Evolutionary conservation across 2,329 filamentous ascomycete species (phyloP).

Genomic region (Neopestalotiopsis rosae): DNA sequence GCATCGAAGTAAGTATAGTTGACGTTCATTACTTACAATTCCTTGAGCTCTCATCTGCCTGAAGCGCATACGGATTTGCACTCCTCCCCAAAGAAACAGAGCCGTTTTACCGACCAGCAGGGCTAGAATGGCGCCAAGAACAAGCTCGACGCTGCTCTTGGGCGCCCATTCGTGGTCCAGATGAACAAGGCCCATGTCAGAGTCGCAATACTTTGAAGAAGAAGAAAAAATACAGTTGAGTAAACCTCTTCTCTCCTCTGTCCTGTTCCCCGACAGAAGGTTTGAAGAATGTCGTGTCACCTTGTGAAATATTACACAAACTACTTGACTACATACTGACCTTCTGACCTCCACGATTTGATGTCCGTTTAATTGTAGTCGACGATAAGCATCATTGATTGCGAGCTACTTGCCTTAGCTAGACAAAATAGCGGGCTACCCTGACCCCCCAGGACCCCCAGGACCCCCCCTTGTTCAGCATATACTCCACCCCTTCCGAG

Average conservation of each 20-base stretch:
- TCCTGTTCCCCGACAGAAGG: too few relatives aligned
- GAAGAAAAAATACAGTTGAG: neutral
- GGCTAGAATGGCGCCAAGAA: constrained; percentile 2
- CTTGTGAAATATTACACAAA: too few relatives aligned
- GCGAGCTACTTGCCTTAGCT: constrained; percentile 4
- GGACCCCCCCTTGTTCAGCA: neutral
- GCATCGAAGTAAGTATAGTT: neutral
- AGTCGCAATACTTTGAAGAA: neutral
- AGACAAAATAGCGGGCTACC: neutral
- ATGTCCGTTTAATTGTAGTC: neutral
- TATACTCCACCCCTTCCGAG: neutral
- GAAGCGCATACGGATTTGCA: neutral
- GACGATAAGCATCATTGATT: neutral
- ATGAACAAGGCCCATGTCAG: neutral
- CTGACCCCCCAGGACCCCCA: neutral
- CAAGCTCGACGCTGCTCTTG: neutral
- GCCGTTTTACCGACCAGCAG: neutral
- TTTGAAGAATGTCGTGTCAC: too few relatives aligned
- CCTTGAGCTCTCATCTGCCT: constrained; percentile 3
- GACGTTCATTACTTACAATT: constrained; percentile 3
- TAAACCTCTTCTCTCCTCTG: neutral
- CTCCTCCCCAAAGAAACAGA: neutral
- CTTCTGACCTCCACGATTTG: neutral
- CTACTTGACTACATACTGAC: too few relatives aligned
- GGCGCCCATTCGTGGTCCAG: neutral